These are phyloP conservation scores for Fusarium verticillioides DNA, from an alignment of 2,329 filamentous ascomycete species.

Conservation along the genomic window DNA sequence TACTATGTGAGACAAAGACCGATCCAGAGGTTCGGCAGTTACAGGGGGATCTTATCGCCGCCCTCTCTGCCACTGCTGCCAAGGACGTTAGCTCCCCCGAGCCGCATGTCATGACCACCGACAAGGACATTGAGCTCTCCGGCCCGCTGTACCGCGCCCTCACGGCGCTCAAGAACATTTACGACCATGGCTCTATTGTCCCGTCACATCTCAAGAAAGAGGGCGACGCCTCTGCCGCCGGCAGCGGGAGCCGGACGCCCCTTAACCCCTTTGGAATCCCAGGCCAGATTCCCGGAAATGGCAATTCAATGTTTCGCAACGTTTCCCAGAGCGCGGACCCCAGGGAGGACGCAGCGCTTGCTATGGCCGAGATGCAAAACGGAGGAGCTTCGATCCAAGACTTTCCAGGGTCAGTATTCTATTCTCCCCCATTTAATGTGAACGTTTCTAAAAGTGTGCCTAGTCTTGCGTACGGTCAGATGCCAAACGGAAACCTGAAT, in stretches of 20 bases:
- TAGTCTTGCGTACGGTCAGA: slow-evolving; percentile 53
- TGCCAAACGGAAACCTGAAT: slow-evolving; percentile 49
- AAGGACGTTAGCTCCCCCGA: slow-evolving; percentile 68
- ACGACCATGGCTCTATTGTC: slow-evolving; percentile 70
- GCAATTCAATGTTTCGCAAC: slow-evolving; percentile 44
- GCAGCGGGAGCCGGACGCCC: slow-evolving; percentile 59
- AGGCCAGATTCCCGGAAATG: slow-evolving; percentile 36
- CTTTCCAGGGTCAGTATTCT: slow-evolving; percentile 52
- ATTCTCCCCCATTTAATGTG: background rate
- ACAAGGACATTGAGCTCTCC: slow-evolving; percentile 70
- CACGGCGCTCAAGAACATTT: slow-evolving; percentile 71
- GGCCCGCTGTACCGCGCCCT: slow-evolving; percentile 71
- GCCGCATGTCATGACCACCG: slow-evolving; percentile 63
- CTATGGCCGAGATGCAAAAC: slow-evolving; percentile 74
- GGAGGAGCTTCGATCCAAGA: slow-evolving; percentile 59
- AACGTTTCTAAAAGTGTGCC: slow-evolving; percentile 26
- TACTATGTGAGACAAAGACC: slow-evolving; percentile 70
- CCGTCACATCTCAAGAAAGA: slow-evolving; percentile 63
- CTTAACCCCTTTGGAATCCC: slow-evolving; percentile 45
- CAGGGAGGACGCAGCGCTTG: slow-evolving; percentile 70
- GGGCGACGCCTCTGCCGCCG: slow-evolving; percentile 57
- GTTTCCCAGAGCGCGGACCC: slow-evolving; percentile 56
- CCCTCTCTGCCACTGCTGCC: slow-evolving; percentile 71
- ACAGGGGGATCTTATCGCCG: slow-evolving; percentile 72
- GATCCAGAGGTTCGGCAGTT: slow-evolving; percentile 72